Evolutionary conservation across 2,329 filamentous ascomycete genomes (phyloP), one percentile per base, ranked within the genome.

Genomic region (Ophiostoma sp.): DNA sequence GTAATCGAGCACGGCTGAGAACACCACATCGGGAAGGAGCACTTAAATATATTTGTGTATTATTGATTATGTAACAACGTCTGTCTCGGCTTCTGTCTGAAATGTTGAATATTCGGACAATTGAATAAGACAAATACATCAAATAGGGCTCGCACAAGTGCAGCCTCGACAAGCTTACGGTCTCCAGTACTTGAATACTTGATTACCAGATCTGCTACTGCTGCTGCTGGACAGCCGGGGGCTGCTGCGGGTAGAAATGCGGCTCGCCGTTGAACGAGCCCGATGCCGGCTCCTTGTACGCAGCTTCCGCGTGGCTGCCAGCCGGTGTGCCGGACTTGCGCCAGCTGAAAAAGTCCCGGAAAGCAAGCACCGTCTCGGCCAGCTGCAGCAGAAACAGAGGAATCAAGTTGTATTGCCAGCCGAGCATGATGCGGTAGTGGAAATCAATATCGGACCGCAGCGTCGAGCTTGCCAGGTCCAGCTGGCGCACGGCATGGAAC

Each of bases 351-450:
- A 62, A 73, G 52, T 74, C 73, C 4, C 57, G 1, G 4, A 73
- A 33, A 5, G 72, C 73, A 1, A 71, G 17, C 1, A 68, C 72
- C 11, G 74, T 74, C 70, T 73, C 72, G 60, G 52, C 70, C 10
- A 74, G 70, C 72, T 75, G 73, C 36, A 74, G 10, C 11, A 75
- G 20, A 23, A 74, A 73, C 73, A 80, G 71, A 1, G 76, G 72
- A 20, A 80, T 76, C 68, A 80, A 73, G 74, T 80, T 81, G 74
- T 78, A 80, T 73, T 78, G 76, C 79, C 79, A 80, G 31, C 75
- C 79, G 41, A 72, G 73, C 74, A 80, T 79, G 31, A 79, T 65
- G 36, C 39, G 70, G 60, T 78, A 73, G 68, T 78, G 75, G 7
- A 62, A 62, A 27, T 62, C 33, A 27, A 62, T 62, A 57, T 77